Evolutionary conservation across 805 yeast species (phyloP).

Genomic region (Priceomyces castillae): DNA sequence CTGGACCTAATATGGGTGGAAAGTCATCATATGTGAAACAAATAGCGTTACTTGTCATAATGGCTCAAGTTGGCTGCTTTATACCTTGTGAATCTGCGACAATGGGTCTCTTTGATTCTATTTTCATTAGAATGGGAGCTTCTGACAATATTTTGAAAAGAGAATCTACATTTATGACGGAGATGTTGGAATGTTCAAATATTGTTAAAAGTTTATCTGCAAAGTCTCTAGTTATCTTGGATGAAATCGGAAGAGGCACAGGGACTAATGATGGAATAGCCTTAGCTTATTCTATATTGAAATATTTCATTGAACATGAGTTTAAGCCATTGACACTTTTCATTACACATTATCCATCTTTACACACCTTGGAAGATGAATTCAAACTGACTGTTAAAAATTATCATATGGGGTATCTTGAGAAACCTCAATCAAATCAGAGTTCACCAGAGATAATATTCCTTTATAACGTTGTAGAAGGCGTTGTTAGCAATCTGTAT

Average conservation of each 20-base stretch:
- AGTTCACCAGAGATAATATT: conserved; percentile 39
- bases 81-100: conserved; percentile 64
- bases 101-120: conserved; percentile 69
- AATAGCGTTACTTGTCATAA: conserved; percentile 63
- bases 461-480: conserved; percentile 34
- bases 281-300: conserved; percentile 70
- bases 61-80: conserved; percentile 77
- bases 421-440: conserved; percentile 29
- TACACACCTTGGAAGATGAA: conserved; percentile 49
- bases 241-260: conserved; percentile 85
- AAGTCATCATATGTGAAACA: conserved; percentile 76
- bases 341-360: conserved; percentile 79
- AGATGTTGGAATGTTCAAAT: conserved; percentile 61
- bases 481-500: conserved; percentile 57
- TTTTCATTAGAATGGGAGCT: conserved; percentile 85
- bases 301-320: conserved; percentile 45
- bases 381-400: conserved; percentile 46
- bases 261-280: conserved; percentile 70
- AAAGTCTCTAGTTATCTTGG: conserved; percentile 61
- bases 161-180: conserved; percentile 81
- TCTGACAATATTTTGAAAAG: conserved; percentile 72
- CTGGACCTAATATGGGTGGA: conserved; percentile 98
- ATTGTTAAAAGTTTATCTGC: conserved; percentile 54
- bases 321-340: conserved; percentile 61
- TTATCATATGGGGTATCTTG: conserved; percentile 69